A percentile compares a stretch with the other conserved stretches of the same genome.
Conservation (phyloP, 139 green algal genomes). For the Closterium sp. region DNA sequence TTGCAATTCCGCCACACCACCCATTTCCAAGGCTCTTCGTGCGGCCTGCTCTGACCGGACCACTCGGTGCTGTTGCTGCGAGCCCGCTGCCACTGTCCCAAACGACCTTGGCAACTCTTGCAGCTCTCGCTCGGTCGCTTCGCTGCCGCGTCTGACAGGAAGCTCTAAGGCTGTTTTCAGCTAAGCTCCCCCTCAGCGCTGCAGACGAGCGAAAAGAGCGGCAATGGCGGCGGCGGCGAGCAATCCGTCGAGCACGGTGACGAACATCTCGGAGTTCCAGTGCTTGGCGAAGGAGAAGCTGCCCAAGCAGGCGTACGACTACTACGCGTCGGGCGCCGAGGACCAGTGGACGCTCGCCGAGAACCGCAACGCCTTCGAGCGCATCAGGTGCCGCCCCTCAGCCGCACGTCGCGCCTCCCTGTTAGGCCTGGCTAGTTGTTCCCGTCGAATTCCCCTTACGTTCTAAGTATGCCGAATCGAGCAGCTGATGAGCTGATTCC, state of each 20-base stretch:
- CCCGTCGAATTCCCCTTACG: no score
- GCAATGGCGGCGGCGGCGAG: not conserved
- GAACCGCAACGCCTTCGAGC: slow-evolving; percentile 51
- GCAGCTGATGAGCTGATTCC: not conserved
- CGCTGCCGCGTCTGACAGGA: no score
- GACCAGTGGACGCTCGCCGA: slow-evolving; percentile 47
- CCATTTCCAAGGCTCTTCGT: no score
- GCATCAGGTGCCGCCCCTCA: slow-evolving; percentile 36
- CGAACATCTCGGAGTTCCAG: slow-evolving; percentile 49
- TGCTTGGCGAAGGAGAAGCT: slow-evolving; percentile 50
- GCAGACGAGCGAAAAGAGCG: not conserved
- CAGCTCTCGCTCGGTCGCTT: no score
- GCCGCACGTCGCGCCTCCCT: not conserved
- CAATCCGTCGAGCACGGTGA: not conserved
- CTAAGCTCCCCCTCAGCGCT: not conserved
- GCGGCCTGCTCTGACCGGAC: no score
- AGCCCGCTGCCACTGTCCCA: no score
- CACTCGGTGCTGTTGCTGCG: no score
- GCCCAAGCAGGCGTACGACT: slow-evolving; percentile 52
- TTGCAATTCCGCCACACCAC: no score
- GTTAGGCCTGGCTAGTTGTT: no score
- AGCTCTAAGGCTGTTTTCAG: no score
- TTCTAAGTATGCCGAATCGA: no score
- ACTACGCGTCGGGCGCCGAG: slow-evolving; percentile 57
- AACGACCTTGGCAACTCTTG: no score